phyloP scores from a whole-genome alignment of 495 filamentous ascomycete species.

The Xylaria flabelliformis region DNA sequence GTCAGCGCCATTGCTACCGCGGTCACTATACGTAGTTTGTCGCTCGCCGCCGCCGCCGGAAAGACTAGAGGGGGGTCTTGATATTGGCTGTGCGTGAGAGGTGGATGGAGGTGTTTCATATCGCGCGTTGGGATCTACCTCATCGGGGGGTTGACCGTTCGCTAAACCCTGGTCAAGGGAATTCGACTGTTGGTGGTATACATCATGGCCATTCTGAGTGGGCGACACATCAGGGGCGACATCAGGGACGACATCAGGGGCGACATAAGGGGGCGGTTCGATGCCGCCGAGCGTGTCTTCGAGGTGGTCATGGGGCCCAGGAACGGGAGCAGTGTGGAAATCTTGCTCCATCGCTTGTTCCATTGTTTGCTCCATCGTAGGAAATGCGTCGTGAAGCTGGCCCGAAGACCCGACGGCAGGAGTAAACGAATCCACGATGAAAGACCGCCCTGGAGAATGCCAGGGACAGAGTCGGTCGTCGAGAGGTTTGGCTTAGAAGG shows the following conservation, averaged over 20 bases:
- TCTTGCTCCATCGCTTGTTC: conserved; percentile 57
- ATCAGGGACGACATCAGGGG: no score
- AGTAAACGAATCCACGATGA: conserved; percentile 58
- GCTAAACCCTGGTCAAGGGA: conserved; percentile 49
- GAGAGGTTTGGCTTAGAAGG: background rate
- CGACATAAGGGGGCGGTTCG: conserved; percentile 35
- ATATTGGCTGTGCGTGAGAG: conserved; percentile 45
- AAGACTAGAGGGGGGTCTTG: conserved; percentile 58
- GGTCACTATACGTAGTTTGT: conserved; percentile 40
- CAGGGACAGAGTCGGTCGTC: background rate
- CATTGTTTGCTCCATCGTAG: conserved; percentile 56
- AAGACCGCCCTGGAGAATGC: conserved; percentile 5
- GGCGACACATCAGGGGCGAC: conserved; percentile 33
- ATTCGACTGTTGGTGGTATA: conserved; percentile 28
- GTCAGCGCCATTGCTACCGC: conserved; percentile 47
- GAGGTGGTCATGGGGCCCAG: conserved; percentile 39
- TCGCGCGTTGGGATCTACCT: conserved; percentile 46
- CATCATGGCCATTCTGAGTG: conserved; percentile 29
- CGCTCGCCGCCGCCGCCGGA: conserved; percentile 48
- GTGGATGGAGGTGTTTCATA: conserved; percentile 50
- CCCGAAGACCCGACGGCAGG: conserved; percentile 54
- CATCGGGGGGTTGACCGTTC: conserved; percentile 44
- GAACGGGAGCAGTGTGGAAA: conserved; percentile 17
- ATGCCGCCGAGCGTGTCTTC: conserved; percentile 51
- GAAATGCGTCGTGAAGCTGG: conserved; percentile 59